These are phyloP conservation scores for Smittium culicis DNA, from an alignment of 371 early-diverging fungal genomes.

Conservation along the genomic window DNA sequence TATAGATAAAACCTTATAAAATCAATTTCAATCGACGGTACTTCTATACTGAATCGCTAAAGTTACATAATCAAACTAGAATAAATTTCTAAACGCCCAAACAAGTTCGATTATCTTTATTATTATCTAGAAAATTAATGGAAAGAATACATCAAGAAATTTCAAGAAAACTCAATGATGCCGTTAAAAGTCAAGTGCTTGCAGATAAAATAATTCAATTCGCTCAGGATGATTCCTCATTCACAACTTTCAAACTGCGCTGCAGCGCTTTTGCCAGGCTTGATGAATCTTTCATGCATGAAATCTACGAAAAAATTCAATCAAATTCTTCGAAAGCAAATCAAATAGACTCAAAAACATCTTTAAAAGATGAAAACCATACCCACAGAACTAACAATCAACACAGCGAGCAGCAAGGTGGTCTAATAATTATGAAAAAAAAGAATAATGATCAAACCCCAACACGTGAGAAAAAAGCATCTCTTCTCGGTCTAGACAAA, in stretches of 20 bases:
- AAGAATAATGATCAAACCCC: background rate
- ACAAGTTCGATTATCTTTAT: too few relatives aligned
- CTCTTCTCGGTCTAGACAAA: background rate
- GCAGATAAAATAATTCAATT: background rate
- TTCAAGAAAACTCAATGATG: background rate
- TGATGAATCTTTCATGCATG: background rate
- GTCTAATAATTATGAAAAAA: constrained; percentile 21
- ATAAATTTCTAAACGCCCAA: too few relatives aligned
- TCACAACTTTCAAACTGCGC: background rate
- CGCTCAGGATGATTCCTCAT: background rate
- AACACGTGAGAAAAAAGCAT: background rate
- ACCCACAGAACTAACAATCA: too few relatives aligned
- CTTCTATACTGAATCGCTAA: too few relatives aligned
- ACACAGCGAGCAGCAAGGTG: too few relatives aligned
- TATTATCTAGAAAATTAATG: too few relatives aligned
- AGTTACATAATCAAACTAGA: too few relatives aligned
- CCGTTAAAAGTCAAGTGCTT: background rate
- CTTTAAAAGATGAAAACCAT: too few relatives aligned
- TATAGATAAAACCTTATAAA: too few relatives aligned
- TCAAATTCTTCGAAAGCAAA: too few relatives aligned
- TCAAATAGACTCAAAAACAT: too few relatives aligned
- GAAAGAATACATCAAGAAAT: background rate
- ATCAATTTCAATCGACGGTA: too few relatives aligned
- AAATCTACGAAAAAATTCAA: background rate
- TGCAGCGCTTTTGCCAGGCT: background rate